phyloP scores from a whole-genome alignment of 345 rosid genomes.

The Passiflora organensis region DNA sequence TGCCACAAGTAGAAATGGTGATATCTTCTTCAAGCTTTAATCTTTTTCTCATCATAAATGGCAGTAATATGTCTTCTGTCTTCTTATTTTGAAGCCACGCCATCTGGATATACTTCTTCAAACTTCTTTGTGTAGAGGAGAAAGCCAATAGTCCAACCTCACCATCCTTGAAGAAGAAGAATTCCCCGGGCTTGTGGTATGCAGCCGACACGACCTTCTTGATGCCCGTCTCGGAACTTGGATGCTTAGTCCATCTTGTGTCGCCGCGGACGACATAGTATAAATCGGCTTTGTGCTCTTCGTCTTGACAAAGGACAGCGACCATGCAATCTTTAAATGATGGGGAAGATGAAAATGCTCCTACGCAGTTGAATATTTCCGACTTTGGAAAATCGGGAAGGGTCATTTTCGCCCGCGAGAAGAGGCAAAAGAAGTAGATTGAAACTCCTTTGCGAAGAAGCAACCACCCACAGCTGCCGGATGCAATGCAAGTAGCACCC shows the following conservation, averaged over 20 bases:
- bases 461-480: constrained; percentile 27
- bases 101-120: too few species aligned
- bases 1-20: neutral
- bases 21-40: neutral
- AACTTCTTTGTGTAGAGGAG: neutral
- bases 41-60: neutral
- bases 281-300: neutral
- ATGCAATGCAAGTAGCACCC: constrained; percentile 32
- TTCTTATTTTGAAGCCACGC: too few species aligned
- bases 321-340: constrained; percentile 21
- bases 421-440: constrained; percentile 32
- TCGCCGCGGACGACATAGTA: constrained; percentile 7
- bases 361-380: neutral
- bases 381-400: constrained; percentile 17
- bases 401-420: constrained; percentile 19
- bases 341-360: constrained; percentile 24
- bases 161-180: constrained; percentile 13
- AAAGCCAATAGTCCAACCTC: neutral
- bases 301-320: neutral
- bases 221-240: fast-evolving
- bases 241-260: constrained; percentile 9
- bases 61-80: too few species aligned
- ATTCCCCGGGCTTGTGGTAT: neutral
- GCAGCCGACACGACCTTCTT: constrained; percentile 1
- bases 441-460: constrained; percentile 8